Percentiles rank a stretch among this genome's conserved stretches.
These are phyloP conservation scores for Camptophora hylomeconis DNA, from an alignment of 2,329 filamentous ascomycete genomes.

Conservation along the genomic window DNA sequence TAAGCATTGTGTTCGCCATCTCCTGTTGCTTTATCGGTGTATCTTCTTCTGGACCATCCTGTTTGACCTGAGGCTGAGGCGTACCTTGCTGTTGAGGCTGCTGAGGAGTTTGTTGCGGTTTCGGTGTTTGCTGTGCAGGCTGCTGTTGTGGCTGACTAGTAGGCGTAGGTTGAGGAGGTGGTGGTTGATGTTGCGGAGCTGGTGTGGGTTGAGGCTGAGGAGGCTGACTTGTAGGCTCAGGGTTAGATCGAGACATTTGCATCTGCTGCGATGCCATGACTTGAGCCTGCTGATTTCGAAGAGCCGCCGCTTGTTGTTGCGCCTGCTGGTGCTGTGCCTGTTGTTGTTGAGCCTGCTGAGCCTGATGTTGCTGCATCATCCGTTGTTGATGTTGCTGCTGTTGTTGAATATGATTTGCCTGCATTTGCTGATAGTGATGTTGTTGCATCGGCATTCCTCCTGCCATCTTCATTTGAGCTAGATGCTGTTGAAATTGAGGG, in stretches of 20 bases:
- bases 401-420: conserved; percentile 21
- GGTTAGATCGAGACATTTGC: conserved; percentile 28
- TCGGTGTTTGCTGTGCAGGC: conserved; percentile 20
- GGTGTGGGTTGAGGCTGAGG: conserved; percentile 31
- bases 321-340: conserved; percentile 22
- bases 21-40: conserved; percentile 12
- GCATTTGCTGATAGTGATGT: conserved; percentile 20
- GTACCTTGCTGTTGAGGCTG: conserved; percentile 22
- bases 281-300: conserved; percentile 28
- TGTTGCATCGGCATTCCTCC: conserved; percentile 13
- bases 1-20: conserved; percentile 25
- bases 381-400: conserved; percentile 17
- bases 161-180: conserved; percentile 21
- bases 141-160: conserved; percentile 21
- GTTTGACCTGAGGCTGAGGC: conserved; percentile 11
- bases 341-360: conserved; percentile 15
- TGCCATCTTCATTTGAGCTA: conserved; percentile 24
- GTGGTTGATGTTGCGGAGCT: conserved; percentile 26
- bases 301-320: conserved; percentile 19
- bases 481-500: conserved; percentile 26
- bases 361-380: conserved; percentile 10
- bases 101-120: conserved; percentile 26
- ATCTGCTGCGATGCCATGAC: conserved; percentile 30
- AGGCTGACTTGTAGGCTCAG: conserved; percentile 29
- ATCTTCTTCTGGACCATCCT: conserved; percentile 25